phyloP scores from a whole-genome alignment of 345 rosid species.

The Salix exigua region DNA sequence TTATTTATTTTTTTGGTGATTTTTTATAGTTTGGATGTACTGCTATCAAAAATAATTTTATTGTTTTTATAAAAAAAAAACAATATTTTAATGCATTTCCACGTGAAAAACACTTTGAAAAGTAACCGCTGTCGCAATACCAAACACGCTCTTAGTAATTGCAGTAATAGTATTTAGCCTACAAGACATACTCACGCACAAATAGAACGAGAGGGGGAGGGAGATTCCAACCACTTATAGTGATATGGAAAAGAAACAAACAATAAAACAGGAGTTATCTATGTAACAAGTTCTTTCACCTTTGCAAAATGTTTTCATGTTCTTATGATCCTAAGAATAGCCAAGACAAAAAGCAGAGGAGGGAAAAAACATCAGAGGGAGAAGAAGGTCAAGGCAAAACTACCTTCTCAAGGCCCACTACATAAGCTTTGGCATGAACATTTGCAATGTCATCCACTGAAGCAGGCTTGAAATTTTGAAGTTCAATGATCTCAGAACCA shows the following conservation, averaged over 20 bases:
- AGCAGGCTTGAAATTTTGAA: conserved; percentile 64
- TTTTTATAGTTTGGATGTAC: too few species aligned
- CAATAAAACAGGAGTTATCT: too few species aligned
- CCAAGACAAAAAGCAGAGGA: neutral
- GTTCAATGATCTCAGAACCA: conserved; percentile 63
- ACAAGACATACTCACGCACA: neutral
- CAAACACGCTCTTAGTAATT: neutral
- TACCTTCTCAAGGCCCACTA: conserved; percentile 85
- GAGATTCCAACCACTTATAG: neutral
- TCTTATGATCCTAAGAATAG: neutral
- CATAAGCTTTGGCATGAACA: conserved; percentile 75
- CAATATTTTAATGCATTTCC: too few species aligned
- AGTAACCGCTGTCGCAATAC: too few species aligned
- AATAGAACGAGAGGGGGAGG: too few species aligned
- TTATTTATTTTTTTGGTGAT: too few species aligned
- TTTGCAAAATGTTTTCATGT: neutral
- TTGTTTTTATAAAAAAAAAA: too few species aligned
- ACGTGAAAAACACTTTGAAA: too few species aligned
- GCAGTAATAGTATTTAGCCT: neutral
- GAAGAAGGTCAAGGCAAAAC: neutral
- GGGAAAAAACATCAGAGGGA: neutral
- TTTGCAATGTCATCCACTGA: conserved; percentile 67
- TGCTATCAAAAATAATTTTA: too few species aligned
- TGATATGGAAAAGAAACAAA: neutral
- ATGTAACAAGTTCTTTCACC: too few species aligned